Conservation (phyloP, 2,329 filamentous ascomycete genomes). For the Fusarium clavum region DNA sequence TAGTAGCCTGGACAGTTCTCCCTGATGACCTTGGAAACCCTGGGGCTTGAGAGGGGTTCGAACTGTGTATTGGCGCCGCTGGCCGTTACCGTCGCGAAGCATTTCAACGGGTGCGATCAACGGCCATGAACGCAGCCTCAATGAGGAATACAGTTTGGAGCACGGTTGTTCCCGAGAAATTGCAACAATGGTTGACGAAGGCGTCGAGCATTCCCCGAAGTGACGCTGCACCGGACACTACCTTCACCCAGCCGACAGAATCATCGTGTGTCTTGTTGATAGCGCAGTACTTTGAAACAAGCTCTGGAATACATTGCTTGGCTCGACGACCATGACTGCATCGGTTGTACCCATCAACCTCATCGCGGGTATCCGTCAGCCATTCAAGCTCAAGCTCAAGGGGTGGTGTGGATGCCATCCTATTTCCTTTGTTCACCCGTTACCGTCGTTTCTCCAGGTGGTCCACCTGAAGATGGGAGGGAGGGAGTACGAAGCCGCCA, state of each 20-base stretch:
- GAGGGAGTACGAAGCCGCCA: slow-evolving; percentile 30
- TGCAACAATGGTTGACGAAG: slow-evolving; percentile 8
- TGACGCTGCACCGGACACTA: slow-evolving; percentile 2
- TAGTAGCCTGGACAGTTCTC: slow-evolving; percentile 24
- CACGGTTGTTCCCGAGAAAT: slow-evolving; percentile 11
- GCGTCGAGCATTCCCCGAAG: slow-evolving; percentile 26
- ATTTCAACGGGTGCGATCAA: slow-evolving; percentile 26
- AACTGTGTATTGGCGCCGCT: slow-evolving; percentile 30
- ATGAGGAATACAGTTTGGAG: slow-evolving; percentile 18
- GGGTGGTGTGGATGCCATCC: slow-evolving; percentile 27
- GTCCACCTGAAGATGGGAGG: slow-evolving; percentile 28
- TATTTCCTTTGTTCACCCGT: slow-evolving; percentile 34
- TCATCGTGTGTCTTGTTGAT: slow-evolving; percentile 29
- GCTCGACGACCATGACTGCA: background rate
- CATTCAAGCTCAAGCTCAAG: slow-evolving; percentile 13
- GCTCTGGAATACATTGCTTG: slow-evolving; percentile 20
- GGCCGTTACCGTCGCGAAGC: slow-evolving; percentile 25
- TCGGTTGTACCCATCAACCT: slow-evolving; percentile 23
- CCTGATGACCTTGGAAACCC: slow-evolving; percentile 22
- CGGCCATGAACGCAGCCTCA: slow-evolving; percentile 18
- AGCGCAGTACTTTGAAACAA: slow-evolving; percentile 26
- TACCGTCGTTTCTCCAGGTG: slow-evolving; percentile 6
- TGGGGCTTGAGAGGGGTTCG: slow-evolving; percentile 17
- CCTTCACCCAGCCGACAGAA: slow-evolving; percentile 20
- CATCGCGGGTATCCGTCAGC: slow-evolving; percentile 27